Conservation (phyloP, 2,329 filamentous ascomycete species). For the Trichoderma brevicompactum region DNA sequence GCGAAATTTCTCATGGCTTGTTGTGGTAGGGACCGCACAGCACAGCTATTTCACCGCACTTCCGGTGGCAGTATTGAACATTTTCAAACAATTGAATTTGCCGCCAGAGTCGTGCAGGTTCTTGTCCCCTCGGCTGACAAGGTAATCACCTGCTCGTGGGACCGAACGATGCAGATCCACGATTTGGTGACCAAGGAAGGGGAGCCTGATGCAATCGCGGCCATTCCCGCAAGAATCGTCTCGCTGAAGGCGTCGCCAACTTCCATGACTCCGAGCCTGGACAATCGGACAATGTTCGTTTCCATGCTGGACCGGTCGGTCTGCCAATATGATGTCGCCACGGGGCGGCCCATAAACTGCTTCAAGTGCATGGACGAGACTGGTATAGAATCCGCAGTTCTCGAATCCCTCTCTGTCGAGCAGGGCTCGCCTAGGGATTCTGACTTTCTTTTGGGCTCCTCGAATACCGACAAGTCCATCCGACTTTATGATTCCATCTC, state of each 20-base stretch:
- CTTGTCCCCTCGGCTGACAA: conserved; percentile 75
- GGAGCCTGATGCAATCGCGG: conserved; percentile 70
- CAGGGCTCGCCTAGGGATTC: conserved; percentile 59
- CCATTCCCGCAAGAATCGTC: conserved; percentile 75
- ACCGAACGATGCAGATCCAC: conserved; percentile 83
- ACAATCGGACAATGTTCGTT: conserved; percentile 62
- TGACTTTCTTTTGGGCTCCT: conserved; percentile 80
- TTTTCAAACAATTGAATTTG: conserved; percentile 91
- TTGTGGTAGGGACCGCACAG: conserved; percentile 86
- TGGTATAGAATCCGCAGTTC: conserved; percentile 77
- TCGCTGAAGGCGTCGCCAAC: conserved; percentile 84
- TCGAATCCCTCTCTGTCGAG: conserved; percentile 75
- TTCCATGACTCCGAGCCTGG: conserved; percentile 74
- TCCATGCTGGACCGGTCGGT: conserved; percentile 65
- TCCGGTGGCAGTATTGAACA: conserved; percentile 67
- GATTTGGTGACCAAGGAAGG: conserved; percentile 73
- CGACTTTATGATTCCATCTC: conserved; percentile 81
- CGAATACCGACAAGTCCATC: conserved; percentile 94
- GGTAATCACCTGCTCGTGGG: conserved; percentile 84
- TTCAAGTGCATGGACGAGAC: conserved; percentile 87
- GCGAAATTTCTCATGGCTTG: conserved; percentile 73
- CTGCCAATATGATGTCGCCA: conserved; percentile 65
- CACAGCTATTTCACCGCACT: conserved; percentile 78
- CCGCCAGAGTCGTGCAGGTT: conserved; percentile 77
- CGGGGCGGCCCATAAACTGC: conserved; percentile 68